A percentile compares a stretch with the other conserved stretches of the same genome.
phyloP scores from a whole-genome alignment of 2,329 filamentous ascomycete genomes.

The Sphaerulina musiva region DNA sequence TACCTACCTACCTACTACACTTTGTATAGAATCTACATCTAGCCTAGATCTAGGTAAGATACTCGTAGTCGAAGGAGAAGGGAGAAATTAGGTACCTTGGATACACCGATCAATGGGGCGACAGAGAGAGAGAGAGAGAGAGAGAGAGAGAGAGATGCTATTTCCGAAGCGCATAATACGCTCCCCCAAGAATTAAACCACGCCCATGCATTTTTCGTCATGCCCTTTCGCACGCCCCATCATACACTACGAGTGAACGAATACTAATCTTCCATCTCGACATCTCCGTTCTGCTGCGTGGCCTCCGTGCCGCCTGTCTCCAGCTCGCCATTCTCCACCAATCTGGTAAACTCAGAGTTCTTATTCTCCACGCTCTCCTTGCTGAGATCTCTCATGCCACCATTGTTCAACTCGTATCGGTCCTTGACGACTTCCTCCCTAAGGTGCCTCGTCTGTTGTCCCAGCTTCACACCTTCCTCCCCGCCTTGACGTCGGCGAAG shows the following conservation, averaged over 20 bases:
- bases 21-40: no score
- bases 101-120: no score
- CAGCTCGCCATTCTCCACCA: slow-evolving; percentile 10
- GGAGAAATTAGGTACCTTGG: no score
- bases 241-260: not conserved
- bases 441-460: slow-evolving; percentile 32
- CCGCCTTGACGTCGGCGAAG: slow-evolving; percentile 33
- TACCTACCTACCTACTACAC: no score
- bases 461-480: slow-evolving; percentile 28
- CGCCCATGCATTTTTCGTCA: no score
- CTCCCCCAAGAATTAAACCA: no score
- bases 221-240: no score
- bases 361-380: slow-evolving; percentile 43
- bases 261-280: slow-evolving; percentile 2
- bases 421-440: slow-evolving; percentile 37
- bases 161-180: no score
- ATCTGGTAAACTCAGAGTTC: slow-evolving; percentile 32
- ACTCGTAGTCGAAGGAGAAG: no score
- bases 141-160: no score
- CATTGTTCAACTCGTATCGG: slow-evolving; percentile 40
- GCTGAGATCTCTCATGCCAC: slow-evolving; percentile 42
- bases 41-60: no score
- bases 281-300: not conserved
- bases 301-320: slow-evolving; percentile 17
- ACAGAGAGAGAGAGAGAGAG: no score